These are phyloP conservation scores for Pseudozyma hubeiensis DNA, from an alignment of 1,284 basidiomycete species.

Conservation along the genomic window DNA sequence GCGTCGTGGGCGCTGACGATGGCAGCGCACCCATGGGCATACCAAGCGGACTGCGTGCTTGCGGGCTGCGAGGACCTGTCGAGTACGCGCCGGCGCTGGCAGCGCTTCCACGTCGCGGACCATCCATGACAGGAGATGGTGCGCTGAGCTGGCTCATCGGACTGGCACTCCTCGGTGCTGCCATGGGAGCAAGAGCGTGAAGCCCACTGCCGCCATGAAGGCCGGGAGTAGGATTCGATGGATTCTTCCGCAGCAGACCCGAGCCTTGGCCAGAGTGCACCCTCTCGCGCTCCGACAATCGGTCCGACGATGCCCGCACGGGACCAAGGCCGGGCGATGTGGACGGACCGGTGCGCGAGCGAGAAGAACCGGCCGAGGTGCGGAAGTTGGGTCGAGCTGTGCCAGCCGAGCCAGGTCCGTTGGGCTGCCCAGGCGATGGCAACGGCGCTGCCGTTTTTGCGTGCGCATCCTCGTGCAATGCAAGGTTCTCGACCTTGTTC, in stretches of 20 bases:
- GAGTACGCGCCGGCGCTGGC: conserved; percentile 30
- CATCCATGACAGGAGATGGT: conserved; percentile 26
- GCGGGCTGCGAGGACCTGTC: conserved; percentile 36
- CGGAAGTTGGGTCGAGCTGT: conserved; percentile 30
- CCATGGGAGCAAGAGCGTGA: conserved; percentile 39
- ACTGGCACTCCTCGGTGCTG: conserved; percentile 25
- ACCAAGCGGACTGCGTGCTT: conserved; percentile 31
- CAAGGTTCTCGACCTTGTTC: conserved; percentile 35
- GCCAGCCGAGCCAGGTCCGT: conserved; percentile 12
- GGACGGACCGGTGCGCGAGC: conserved; percentile 35
- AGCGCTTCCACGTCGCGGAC: conserved; percentile 22
- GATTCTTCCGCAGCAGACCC: conserved; percentile 60
- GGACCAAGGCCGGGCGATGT: conserved; percentile 46
- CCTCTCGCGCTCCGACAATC: conserved; percentile 52
- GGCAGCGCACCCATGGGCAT: conserved; percentile 13
- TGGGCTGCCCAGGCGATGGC: conserved; percentile 14
- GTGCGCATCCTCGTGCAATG: conserved; percentile 16
- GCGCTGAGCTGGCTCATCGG: conserved; percentile 40
- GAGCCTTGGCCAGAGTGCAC: conserved; percentile 46
- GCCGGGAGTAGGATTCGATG: conserved; percentile 60
- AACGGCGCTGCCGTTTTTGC: conserved; percentile 2
- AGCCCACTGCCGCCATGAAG: conserved; percentile 48
- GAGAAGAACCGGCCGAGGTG: conserved; percentile 29
- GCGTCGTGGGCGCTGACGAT: conserved; percentile 23
- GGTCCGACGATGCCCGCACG: conserved; percentile 58